A percentile compares a stretch with the other conserved stretches of the same genome.
phyloP scores from a whole-genome alignment of 225 moss, liverwort and hornwort genomes.

The Climacium dendroides region DNA sequence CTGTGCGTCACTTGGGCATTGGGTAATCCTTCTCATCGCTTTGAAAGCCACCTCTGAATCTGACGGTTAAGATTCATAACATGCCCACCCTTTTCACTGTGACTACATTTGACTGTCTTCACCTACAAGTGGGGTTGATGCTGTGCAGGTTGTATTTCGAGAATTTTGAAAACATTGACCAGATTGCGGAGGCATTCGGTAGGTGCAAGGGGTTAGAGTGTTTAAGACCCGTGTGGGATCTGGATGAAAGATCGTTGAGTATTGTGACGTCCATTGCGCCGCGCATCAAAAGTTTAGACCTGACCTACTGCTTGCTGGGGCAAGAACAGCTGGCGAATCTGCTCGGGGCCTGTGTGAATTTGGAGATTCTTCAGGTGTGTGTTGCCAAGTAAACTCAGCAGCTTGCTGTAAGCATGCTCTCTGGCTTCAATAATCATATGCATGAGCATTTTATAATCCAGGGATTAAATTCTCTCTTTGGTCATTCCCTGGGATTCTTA shows the following conservation, averaged over 20 bases:
- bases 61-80: neutral
- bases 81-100: neutral
- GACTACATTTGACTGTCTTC: neutral
- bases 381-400: neutral
- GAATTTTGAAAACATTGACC: neutral
- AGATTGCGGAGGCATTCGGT: slow-evolving; percentile 18
- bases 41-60: neutral
- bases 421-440: neutral
- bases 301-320: slow-evolving; percentile 27
- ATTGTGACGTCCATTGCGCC: slow-evolving; percentile 30
- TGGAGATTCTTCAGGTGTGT: slow-evolving; percentile 40
- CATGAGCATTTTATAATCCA: neutral
- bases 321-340: slow-evolving; percentile 19
- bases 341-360: slow-evolving; percentile 28
- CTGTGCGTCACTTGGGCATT: slow-evolving; percentile 31
- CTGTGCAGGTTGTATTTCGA: slow-evolving; percentile 15
- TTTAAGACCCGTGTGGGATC: slow-evolving; percentile 29
- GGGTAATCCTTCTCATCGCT: slow-evolving; percentile 3
- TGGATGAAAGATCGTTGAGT: slow-evolving; percentile 21
- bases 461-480: neutral
- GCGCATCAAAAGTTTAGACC: slow-evolving; percentile 27
- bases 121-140: neutral
- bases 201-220: slow-evolving; percentile 24
- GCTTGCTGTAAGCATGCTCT: neutral
- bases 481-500: neutral